Evolutionary conservation across 2,329 filamentous ascomycete genomes (phyloP).

Genomic region (Apiospora pterosperma): DNA sequence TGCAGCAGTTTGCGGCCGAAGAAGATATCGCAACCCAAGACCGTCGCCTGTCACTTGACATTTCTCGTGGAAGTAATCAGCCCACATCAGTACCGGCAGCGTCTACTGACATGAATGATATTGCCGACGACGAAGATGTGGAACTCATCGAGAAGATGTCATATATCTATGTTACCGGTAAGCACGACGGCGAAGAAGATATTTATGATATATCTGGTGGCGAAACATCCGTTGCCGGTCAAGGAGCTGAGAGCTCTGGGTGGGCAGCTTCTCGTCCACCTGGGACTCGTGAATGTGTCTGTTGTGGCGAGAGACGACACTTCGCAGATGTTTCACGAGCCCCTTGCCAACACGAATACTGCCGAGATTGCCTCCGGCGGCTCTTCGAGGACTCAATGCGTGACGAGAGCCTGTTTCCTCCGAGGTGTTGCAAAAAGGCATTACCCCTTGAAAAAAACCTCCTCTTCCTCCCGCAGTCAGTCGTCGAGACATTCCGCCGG

Average conservation of each 20-base stretch:
- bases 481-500: constrained; percentile 33
- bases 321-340: constrained; percentile 11
- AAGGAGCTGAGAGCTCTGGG: constrained; percentile 13
- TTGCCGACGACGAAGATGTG: neutral
- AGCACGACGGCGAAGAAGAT: neutral
- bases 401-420: constrained; percentile 53
- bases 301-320: constrained; percentile 13
- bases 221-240: neutral
- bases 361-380: constrained; percentile 39
- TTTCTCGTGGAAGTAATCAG: neutral
- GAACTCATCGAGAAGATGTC: neutral
- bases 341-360: constrained; percentile 46
- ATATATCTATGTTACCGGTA: neutral
- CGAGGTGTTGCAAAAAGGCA: constrained; percentile 44
- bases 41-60: neutral
- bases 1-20: neutral
- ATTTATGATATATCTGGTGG: neutral
- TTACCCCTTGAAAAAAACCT: constrained; percentile 35
- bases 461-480: constrained; percentile 30
- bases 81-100: neutral
- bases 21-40: neutral
- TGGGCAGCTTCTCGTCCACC: constrained; percentile 14
- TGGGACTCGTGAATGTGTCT: constrained; percentile 9
- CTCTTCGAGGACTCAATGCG: constrained; percentile 41
- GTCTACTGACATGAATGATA: neutral